Conservation (phyloP, 176 grass and related monocot species). For the Oryza officinalis region DNA sequence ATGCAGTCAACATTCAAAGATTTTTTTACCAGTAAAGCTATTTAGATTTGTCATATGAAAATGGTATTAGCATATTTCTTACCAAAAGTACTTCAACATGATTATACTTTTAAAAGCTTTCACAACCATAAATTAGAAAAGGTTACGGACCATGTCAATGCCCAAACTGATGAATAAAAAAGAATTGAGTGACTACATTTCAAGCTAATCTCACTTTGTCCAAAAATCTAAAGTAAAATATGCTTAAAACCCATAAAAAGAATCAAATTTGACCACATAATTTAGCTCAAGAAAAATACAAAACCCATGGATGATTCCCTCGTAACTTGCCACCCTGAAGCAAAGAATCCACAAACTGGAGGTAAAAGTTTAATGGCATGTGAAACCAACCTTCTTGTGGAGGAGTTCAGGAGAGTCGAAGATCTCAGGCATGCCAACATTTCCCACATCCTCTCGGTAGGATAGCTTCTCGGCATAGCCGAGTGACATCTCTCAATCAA, state of each 20-base stretch:
- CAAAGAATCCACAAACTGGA: not conserved
- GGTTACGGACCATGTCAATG: not conserved
- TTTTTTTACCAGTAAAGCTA: not conserved
- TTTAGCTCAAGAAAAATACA: slow-evolving; percentile 9
- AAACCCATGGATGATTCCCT: not conserved
- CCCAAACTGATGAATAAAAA: not conserved
- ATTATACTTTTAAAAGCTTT: not conserved
- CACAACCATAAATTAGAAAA: not conserved
- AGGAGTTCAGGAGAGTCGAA: slow-evolving; percentile 67
- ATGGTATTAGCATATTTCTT: not conserved
- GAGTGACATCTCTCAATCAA: slow-evolving; percentile 57
- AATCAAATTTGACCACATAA: not conserved
- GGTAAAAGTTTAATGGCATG: not conserved
- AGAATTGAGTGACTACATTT: not conserved
- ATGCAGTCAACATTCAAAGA: not conserved
- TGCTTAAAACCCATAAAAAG: not conserved
- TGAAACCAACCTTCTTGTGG: slow-evolving; percentile 58
- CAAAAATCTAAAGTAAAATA: not conserved
- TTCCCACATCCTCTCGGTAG: slow-evolving; percentile 84
- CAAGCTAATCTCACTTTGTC: not conserved
- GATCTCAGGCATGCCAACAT: slow-evolving; percentile 89
- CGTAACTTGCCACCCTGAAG: not conserved
- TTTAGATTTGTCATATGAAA: not conserved
- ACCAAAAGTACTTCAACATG: not conserved
- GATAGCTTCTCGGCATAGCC: slow-evolving; percentile 93